Conservation (phyloP, 306 rosid species). For the Mucuna pruriens region DNA sequence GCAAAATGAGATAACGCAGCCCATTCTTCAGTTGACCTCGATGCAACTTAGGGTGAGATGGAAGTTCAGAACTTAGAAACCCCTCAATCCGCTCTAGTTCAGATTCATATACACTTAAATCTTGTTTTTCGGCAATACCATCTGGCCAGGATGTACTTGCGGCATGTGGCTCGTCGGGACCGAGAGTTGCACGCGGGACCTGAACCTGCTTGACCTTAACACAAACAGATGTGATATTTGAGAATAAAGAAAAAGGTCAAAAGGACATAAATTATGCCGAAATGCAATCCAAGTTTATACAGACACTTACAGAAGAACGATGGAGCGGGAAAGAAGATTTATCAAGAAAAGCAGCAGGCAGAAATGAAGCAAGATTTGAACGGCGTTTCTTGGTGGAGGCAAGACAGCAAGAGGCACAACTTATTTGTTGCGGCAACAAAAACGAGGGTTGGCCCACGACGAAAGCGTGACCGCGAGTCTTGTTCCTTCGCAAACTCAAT, state of each 20-base stretch:
- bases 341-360: constrained; percentile 59
- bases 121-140: constrained; percentile 77
- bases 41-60: constrained; percentile 87
- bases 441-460: constrained; percentile 39
- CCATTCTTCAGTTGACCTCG: constrained; percentile 89
- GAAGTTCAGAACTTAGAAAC: constrained; percentile 75
- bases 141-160: constrained; percentile 87
- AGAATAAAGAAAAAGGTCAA: neutral
- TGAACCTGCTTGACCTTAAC: constrained; percentile 45
- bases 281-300: no score
- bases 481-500: constrained; percentile 50
- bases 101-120: constrained; percentile 53
- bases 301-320: constrained; percentile 54
- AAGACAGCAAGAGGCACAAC: constrained; percentile 62
- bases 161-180: constrained; percentile 98
- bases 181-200: constrained; percentile 70
- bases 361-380: constrained; percentile 39
- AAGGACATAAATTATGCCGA: neutral
- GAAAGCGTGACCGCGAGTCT: constrained; percentile 20
- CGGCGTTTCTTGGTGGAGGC: constrained; percentile 48
- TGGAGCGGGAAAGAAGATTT: constrained; percentile 50
- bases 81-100: constrained; percentile 63
- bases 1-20: constrained; percentile 77
- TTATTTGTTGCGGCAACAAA: constrained; percentile 34
- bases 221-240: constrained; percentile 9